A percentile compares a stretch with the other conserved stretches of the same genome.
Evolutionary conservation across 108 stramenopile genomes (phyloP).

Genomic region (Asterionellopsis glacialis): DNA sequence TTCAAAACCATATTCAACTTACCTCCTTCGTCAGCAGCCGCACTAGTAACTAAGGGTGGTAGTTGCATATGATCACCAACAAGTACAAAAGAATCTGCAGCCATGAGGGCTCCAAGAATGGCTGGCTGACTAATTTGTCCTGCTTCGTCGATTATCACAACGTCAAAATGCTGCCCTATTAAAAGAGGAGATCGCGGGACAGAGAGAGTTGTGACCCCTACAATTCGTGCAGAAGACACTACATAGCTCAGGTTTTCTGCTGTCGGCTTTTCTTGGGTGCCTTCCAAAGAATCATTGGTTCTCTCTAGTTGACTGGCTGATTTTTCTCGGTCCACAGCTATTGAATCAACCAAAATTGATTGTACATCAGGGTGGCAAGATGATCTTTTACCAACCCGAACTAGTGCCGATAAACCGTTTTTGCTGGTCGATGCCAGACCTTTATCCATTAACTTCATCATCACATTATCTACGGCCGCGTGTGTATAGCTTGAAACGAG

Average conservation of each 20-base stretch:
- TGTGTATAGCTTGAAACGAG: slow-evolving; percentile 95
- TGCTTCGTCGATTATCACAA: slow-evolving; percentile 98
- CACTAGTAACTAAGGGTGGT: slow-evolving; percentile 88
- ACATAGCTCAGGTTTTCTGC: slow-evolving; percentile 46
- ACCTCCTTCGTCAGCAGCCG: slow-evolving; percentile 80
- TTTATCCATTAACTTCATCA: slow-evolving; percentile 82
- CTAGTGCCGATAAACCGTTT: slow-evolving; percentile 17
- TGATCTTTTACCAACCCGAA: slow-evolving; percentile 59
- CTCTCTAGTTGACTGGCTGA: not conserved
- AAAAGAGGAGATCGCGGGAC: slow-evolving; percentile 73
- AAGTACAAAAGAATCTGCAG: slow-evolving; percentile 85
- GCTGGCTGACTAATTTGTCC: slow-evolving; percentile 95
- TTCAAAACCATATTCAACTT: slow-evolving; percentile 19
- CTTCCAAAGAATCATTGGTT: not conserved
- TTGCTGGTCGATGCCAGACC: slow-evolving; percentile 30
- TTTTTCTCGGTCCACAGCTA: slow-evolving; percentile 38
- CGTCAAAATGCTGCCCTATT: slow-evolving; percentile 83
- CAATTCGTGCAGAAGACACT: slow-evolving; percentile 60
- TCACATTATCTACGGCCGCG: slow-evolving; percentile 92
- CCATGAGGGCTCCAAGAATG: slow-evolving; percentile 79
- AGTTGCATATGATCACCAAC: slow-evolving; percentile 98
- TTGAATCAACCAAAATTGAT: slow-evolving; percentile 37
- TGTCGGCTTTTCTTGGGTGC: slow-evolving; percentile 7
- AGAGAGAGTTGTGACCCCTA: slow-evolving; percentile 83
- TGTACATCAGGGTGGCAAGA: slow-evolving; percentile 56